Percentiles rank a stretch among this genome's conserved stretches.
Conservation (phyloP, 495 filamentous ascomycete genomes). For the Penicillium antarcticum region DNA sequence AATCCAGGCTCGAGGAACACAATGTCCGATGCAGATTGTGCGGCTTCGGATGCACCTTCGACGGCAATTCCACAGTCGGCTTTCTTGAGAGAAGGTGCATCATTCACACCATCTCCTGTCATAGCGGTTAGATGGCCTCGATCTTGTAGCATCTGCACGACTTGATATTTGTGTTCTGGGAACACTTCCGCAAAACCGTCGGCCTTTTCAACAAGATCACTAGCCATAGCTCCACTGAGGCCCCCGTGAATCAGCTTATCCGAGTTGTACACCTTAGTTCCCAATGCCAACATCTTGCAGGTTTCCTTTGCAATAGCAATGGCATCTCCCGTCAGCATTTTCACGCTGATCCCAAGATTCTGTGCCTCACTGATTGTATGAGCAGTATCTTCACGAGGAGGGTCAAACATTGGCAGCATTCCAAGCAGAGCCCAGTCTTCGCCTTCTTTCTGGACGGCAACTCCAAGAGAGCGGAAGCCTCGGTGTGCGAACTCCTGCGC, state of each 20-base stretch:
- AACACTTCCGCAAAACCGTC: conserved; percentile 85
- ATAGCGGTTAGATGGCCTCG: conserved; percentile 95
- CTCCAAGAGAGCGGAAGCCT: conserved; percentile 73
- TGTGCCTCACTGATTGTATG: conserved; percentile 72
- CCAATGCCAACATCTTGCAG: conserved; percentile 71
- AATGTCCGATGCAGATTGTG: conserved; percentile 71
- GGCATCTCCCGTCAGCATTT: conserved; percentile 75
- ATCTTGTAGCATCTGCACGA: conserved; percentile 95
- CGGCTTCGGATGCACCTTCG: conserved; percentile 70
- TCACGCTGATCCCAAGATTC: conserved; percentile 67
- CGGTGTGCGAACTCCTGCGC: conserved; percentile 69
- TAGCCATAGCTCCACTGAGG: conserved; percentile 63
- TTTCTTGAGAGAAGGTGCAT: conserved; percentile 94
- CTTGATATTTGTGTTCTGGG: conserved; percentile 97
- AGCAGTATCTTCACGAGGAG: conserved; percentile 71
- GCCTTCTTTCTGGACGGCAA: conserved; percentile 61
- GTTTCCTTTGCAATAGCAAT: conserved; percentile 76
- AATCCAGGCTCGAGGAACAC: conserved; percentile 72
- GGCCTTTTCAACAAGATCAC: conserved; percentile 68
- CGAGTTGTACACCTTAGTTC: conserved; percentile 75
- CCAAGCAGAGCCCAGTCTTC: conserved; percentile 64
- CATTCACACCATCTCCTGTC: conserved; percentile 98
- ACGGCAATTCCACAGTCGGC: conserved; percentile 77
- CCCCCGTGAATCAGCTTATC: conserved; percentile 68
- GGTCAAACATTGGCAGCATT: conserved; percentile 75